Evolutionary conservation across 306 rosid genomes (phyloP), one percentile per base, ranked within the genome.

Genomic region (Arachis stenosperma): DNA sequence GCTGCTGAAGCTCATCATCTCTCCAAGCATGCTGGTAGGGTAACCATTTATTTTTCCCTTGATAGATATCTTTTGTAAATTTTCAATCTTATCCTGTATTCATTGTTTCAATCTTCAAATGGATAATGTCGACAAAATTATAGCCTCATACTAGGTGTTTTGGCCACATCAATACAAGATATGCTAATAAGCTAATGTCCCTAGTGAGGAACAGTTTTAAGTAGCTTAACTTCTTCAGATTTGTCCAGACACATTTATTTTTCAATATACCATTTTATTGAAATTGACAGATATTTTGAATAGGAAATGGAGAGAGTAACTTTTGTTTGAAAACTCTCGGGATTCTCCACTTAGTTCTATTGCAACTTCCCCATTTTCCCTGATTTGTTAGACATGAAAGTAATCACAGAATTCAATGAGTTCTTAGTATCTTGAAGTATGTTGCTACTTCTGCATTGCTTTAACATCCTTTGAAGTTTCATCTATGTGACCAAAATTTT

Each of bases 11-110:
- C 93, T 46, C 97, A 92, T 65, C 97, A 92, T 82, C 91, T 92
- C 65, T 89, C 97, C 78, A 92, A 88, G 77, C 97, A 92, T 85
- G 97, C 97, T 46, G 96, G 97, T 89, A 84, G 89, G 89, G 91
- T 86, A 81, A 74, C 73, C 70, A 64, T 39, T 62, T 47, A 1
- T 3, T 39, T 57, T 14, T 50, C 6, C 15, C 8, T 44, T 15
- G 29, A 36, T 61, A 37, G n/a, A 29, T 15, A 64, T 63, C 33
- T n/a, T 14, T 30, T 65, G 22, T 75, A 61, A 33, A 33, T 33
- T 33, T 33, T 0, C 37, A 33, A 2, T 56, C 12, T 77, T 71
- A 37, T 44, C 67, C 13, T 61, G 53, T 61, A 9, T 59, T 2
- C 30, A 12, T 40, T 22, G n/a, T 56, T 63, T 15, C 44, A 8